Conservation (phyloP, 345 rosid species). For the Pugionium cornutum region DNA sequence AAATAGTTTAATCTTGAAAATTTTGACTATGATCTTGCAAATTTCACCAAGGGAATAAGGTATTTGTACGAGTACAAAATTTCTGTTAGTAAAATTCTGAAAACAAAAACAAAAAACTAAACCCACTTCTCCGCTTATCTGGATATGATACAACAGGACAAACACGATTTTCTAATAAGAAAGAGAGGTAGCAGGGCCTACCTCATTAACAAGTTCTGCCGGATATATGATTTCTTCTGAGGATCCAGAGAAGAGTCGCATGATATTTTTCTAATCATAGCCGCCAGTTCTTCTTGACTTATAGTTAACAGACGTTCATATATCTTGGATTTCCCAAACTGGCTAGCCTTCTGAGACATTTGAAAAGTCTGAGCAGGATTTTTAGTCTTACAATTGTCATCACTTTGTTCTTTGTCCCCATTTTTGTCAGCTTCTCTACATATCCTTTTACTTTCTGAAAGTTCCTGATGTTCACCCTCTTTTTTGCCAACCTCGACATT, state of each 20-base stretch:
- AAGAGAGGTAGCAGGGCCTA: conserved; percentile 17
- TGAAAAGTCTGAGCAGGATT: conserved; percentile 34
- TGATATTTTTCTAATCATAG: conserved; percentile 68
- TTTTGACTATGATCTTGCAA: not conserved
- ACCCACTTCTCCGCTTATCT: conserved; percentile 1
- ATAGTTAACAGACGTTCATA: conserved; percentile 46
- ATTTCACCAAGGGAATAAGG: not conserved
- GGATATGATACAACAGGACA: not conserved
- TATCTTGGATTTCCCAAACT: conserved; percentile 30
- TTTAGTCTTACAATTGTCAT: conserved; percentile 5
- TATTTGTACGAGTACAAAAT: not conserved
- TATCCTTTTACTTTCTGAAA: conserved; percentile 40
- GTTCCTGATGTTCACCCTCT: conserved; percentile 27
- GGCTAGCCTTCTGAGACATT: conserved; percentile 34
- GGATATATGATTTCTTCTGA: conserved; percentile 68
- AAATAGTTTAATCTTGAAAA: not conserved
- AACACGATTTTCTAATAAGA: not conserved
- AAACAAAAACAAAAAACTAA: not conserved
- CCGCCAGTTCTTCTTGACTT: conserved; percentile 74
- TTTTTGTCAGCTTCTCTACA: conserved; percentile 32
- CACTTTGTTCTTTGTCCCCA: conserved; percentile 36
- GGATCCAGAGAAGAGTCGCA: conserved; percentile 80
- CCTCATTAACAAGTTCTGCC: conserved; percentile 82
- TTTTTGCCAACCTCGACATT: conserved; percentile 30
- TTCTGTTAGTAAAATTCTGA: not conserved